Percentiles rank a stretch among this genome's conserved stretches.
Evolutionary conservation across 495 filamentous ascomycete species (phyloP).

Genomic region (Penicillium desertorum): DNA sequence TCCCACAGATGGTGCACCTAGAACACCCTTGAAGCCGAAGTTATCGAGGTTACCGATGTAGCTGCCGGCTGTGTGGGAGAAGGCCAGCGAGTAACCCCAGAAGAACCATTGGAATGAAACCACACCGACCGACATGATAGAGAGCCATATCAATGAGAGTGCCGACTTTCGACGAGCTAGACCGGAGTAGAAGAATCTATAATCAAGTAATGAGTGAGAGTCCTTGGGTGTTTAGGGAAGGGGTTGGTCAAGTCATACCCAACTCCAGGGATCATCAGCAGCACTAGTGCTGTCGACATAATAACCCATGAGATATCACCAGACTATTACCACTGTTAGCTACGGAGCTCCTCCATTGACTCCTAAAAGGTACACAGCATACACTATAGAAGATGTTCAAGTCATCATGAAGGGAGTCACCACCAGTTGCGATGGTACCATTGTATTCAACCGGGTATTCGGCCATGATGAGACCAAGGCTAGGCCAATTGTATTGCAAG

Average conservation of each 20-base stretch:
- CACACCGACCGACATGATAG: slow-evolving; percentile 91
- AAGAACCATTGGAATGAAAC: slow-evolving; percentile 99
- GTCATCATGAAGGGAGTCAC: slow-evolving; percentile 70
- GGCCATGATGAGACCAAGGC: slow-evolving; percentile 32
- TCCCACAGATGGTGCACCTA: slow-evolving; percentile 79
- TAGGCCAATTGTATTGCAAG: slow-evolving; percentile 9
- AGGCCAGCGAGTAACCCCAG: slow-evolving; percentile 95
- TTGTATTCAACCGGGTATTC: slow-evolving; percentile 58
- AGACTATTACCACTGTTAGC: slow-evolving; percentile 49
- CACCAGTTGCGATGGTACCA: slow-evolving; percentile 63
- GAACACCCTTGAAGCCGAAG: slow-evolving; percentile 79
- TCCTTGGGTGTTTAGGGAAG: neutral
- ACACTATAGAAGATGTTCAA: slow-evolving; percentile 85
- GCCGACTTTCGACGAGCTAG: slow-evolving; percentile 96
- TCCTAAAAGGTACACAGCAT: slow-evolving; percentile 20
- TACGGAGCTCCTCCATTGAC: neutral
- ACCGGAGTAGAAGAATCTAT: slow-evolving; percentile 94
- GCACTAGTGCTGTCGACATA: slow-evolving; percentile 79
- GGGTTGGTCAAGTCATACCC: slow-evolving; percentile 51
- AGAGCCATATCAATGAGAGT: slow-evolving; percentile 91
- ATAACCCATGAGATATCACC: slow-evolving; percentile 95
- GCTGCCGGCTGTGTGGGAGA: slow-evolving; percentile 78
- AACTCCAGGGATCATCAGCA: slow-evolving; percentile 98
- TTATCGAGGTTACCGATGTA: slow-evolving; percentile 86
- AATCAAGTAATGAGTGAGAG: slow-evolving; percentile 3